phyloP scores from a whole-genome alignment of 345 rosid genomes.

The Turnera subulata region DNA sequence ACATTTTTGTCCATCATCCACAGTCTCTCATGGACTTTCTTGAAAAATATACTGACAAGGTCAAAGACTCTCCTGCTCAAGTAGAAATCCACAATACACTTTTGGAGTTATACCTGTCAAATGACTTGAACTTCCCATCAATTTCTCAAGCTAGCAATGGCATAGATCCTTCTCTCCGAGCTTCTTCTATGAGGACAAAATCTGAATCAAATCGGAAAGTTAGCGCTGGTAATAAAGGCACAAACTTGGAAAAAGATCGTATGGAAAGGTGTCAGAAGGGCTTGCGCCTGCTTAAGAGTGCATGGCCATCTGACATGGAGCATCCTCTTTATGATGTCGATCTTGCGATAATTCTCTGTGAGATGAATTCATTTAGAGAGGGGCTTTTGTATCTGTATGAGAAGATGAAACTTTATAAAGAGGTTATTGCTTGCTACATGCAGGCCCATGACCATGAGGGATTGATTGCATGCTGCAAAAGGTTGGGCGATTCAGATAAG shows the following conservation, averaged over 20 bases:
- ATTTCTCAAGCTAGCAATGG: constrained; percentile 52
- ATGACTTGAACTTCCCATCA: constrained; percentile 83
- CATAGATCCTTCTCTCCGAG: constrained; percentile 36
- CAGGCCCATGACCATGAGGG: constrained; percentile 95
- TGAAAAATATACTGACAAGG: constrained; percentile 71
- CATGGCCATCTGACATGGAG: constrained; percentile 83
- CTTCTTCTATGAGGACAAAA: constrained; percentile 27
- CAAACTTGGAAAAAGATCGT: constrained; percentile 36
- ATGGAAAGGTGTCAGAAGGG: constrained; percentile 72
- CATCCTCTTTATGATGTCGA: constrained; percentile 94
- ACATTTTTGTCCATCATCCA: constrained; percentile 83
- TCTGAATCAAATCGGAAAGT: constrained; percentile 41
- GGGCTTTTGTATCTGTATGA: constrained; percentile 88
- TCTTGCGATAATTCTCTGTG: constrained; percentile 94
- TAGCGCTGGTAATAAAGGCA: constrained; percentile 32
- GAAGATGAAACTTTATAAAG: constrained; percentile 93
- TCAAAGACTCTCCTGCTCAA: constrained; percentile 98
- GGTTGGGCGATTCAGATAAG: constrained; percentile 82
- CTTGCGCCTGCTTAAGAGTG: constrained; percentile 59
- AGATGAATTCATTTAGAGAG: constrained; percentile 83
- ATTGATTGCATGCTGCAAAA: constrained; percentile 91
- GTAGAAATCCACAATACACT: constrained; percentile 92
- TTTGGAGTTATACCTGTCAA: constrained; percentile 83
- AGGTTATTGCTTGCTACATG: constrained; percentile 98
- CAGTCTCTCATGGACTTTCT: constrained; percentile 83